A percentile compares a stretch with the other conserved stretches of the same genome.
Conservation (phyloP, 352 stramenopile species). For the Phytophthora melonis region DNA sequence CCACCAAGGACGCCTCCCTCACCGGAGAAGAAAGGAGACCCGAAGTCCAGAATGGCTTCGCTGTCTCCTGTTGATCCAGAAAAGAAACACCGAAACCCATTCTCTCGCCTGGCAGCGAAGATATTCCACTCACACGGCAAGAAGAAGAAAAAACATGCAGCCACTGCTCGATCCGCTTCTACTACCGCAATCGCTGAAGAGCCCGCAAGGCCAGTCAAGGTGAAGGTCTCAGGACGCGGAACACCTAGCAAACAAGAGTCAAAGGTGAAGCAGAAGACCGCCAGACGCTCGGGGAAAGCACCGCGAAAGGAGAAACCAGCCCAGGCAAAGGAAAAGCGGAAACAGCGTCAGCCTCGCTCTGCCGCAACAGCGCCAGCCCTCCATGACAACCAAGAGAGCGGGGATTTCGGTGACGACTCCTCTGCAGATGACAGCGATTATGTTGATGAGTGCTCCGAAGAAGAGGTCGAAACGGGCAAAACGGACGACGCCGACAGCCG, state of each 20-base stretch:
- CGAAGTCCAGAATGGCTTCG: conserved; percentile 15
- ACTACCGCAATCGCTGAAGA: conserved; percentile 2
- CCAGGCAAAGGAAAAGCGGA: not conserved
- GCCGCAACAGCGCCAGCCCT: not conserved
- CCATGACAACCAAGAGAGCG: conserved; percentile 14
- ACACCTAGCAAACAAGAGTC: conserved; percentile 3
- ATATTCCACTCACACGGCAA: conserved; percentile 39
- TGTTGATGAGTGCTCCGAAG: conserved; percentile 12
- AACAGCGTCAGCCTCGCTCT: not conserved
- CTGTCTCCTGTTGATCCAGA: conserved; percentile 3
- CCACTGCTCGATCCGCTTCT: conserved; percentile 5
- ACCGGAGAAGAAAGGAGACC: conserved; percentile 39
- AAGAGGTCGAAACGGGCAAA: conserved; percentile 3
- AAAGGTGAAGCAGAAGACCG: not conserved
- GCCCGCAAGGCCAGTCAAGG: not conserved
- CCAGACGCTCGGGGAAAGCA: not conserved
- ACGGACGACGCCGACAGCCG: not conserved
- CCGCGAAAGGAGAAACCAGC: not conserved
- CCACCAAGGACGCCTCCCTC: conserved; percentile 17
- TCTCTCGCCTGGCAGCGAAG: conserved; percentile 44
- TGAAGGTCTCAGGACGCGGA: conserved; percentile 19
- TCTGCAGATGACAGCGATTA: conserved; percentile 25
- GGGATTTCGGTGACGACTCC: not conserved
- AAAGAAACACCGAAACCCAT: conserved; percentile 33
- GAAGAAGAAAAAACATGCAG: conserved; percentile 27